These are phyloP conservation scores for Mucor racemosus DNA, from an alignment of 371 early-diverging fungal genomes.

Conservation along the genomic window DNA sequence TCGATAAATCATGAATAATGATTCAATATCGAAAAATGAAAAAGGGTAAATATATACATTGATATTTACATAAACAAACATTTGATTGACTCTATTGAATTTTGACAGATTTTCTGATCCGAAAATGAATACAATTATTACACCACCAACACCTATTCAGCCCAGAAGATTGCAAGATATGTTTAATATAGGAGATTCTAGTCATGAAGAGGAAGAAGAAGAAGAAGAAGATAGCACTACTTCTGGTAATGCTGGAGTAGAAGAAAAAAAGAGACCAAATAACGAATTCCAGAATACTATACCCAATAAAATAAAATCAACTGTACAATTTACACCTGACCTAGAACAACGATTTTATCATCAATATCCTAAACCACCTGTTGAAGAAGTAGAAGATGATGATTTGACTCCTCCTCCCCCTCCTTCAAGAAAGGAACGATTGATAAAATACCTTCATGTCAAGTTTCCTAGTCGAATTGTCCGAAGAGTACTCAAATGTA, in stretches of 20 bases:
- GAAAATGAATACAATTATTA: not conserved
- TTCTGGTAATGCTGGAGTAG: not conserved
- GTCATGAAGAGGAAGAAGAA: constrained; percentile 16
- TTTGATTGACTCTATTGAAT: not conserved
- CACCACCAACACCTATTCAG: not conserved
- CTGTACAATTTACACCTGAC: constrained; percentile 20
- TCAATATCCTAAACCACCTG: constrained; percentile 25
- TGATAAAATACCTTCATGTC: constrained; percentile 30
- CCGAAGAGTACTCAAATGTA: constrained; percentile 59
- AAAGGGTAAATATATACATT: not conserved
- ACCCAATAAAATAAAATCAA: constrained; percentile 1
- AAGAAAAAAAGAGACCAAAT: not conserved
- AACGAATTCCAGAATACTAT: not conserved
- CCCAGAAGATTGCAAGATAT: constrained; percentile 11
- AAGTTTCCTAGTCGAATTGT: constrained; percentile 57
- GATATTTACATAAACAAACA: not conserved
- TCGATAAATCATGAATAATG: not conserved
- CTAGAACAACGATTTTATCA: constrained; percentile 22
- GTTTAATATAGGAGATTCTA: constrained; percentile 20
- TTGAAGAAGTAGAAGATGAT: constrained; percentile 19
- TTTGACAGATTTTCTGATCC: constrained; percentile 20
- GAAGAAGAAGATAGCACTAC: not conserved
- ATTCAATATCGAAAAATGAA: not conserved
- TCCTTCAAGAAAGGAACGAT: constrained; percentile 17
- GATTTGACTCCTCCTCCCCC: constrained; percentile 6